These are phyloP conservation scores for Trypanosoma brucei DNA, from an alignment of 208 protist species.

Conservation along the genomic window DNA sequence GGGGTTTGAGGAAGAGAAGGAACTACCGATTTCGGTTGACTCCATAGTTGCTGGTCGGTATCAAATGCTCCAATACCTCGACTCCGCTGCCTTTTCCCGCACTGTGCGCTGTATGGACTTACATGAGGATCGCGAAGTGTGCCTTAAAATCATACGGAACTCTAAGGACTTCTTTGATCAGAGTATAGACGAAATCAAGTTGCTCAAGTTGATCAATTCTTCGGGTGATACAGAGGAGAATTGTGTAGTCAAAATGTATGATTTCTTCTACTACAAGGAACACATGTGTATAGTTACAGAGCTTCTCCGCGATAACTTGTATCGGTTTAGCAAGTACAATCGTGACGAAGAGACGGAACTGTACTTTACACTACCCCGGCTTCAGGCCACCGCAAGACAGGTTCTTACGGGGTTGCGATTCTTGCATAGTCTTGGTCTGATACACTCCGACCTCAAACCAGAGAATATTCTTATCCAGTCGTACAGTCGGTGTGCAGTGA, in stretches of 20 bases:
- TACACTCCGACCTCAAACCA: conserved; percentile 88
- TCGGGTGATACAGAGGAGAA: conserved; percentile 61
- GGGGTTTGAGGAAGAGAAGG: conserved; percentile 68
- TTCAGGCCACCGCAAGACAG: conserved; percentile 73
- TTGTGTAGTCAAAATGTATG: conserved; percentile 70
- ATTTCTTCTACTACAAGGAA: conserved; percentile 92
- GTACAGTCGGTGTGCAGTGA: conserved; percentile 62
- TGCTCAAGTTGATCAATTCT: conserved; percentile 83
- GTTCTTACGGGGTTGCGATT: conserved; percentile 68
- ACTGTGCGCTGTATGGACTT: conserved; percentile 81
- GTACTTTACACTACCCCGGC: conserved; percentile 83
- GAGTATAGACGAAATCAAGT: conserved; percentile 91
- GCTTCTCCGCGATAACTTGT: conserved; percentile 89
- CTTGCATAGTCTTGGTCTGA: conserved; percentile 75
- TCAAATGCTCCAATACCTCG: conserved; percentile 76
- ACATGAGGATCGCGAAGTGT: conserved; percentile 46
- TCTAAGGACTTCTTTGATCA: conserved; percentile 94
- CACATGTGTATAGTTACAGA: conserved; percentile 92
- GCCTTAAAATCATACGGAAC: conserved; percentile 94
- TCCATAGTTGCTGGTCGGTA: conserved; percentile 82
- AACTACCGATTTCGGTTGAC: conserved; percentile 66
- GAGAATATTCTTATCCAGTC: conserved; percentile 89
- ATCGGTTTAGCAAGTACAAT: conserved; percentile 87
- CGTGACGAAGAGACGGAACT: conserved; percentile 40
- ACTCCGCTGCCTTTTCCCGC: conserved; percentile 84